Evolutionary conservation across 208 protist genomes (phyloP).

Genomic region (Leishmania braziliensis): DNA sequence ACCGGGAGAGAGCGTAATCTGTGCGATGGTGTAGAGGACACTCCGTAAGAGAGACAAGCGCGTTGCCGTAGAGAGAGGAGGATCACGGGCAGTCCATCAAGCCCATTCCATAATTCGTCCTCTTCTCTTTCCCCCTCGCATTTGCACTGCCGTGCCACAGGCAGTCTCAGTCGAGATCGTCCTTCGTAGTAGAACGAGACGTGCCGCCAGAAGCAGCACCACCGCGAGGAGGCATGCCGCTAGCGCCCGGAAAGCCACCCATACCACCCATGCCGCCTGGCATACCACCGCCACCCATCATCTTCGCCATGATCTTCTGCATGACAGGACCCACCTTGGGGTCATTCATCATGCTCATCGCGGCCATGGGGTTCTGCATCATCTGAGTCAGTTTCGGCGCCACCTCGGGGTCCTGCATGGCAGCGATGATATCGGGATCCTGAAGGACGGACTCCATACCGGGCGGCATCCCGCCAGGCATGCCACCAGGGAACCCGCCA

Average conservation of each 20-base stretch:
- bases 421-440: constrained; percentile 63
- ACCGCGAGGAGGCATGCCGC: constrained; percentile 14
- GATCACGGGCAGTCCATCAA: not conserved
- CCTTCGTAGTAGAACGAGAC: constrained; percentile 1
- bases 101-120: not conserved
- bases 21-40: not conserved
- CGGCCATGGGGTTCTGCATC: constrained; percentile 75
- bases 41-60: not conserved
- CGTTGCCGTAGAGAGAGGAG: not conserved
- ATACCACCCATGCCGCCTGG: constrained; percentile 41
- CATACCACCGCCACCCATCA: constrained; percentile 62
- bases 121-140: not conserved
- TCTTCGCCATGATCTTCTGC: constrained; percentile 76
- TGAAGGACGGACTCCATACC: constrained; percentile 38
- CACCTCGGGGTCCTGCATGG: constrained; percentile 82
- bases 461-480: constrained; percentile 45
- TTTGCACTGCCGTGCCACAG: not conserved
- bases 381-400: constrained; percentile 52
- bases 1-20: not conserved
- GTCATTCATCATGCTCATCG: constrained; percentile 69
- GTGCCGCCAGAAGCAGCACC: constrained; percentile 18
- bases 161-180: constrained; percentile 27
- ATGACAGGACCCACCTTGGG: constrained; percentile 77
- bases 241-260: constrained; percentile 28
- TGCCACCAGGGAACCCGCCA: constrained; percentile 48